Evolutionary conservation across 2,329 filamentous ascomycete genomes (phyloP).

Genomic region (Alternaria hordeiaustralica): DNA sequence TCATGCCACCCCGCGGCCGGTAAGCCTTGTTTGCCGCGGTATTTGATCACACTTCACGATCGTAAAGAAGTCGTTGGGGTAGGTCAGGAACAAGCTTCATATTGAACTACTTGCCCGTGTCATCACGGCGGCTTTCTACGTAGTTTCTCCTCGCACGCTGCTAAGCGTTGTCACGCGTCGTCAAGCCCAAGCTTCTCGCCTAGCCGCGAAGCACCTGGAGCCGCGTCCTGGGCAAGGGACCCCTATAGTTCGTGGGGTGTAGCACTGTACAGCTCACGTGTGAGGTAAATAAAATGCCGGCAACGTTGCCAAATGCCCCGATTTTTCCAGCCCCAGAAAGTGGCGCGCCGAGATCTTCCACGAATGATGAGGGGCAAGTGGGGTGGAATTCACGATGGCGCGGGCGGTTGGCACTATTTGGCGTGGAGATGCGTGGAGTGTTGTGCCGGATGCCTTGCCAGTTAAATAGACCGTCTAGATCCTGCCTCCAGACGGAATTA

Average conservation of each 20-base stretch:
- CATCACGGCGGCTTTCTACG: neutral
- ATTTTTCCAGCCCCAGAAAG: slow-evolving; percentile 18
- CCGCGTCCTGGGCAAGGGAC: slow-evolving; percentile 6
- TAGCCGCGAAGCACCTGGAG: slow-evolving; percentile 20
- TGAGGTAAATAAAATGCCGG: slow-evolving; percentile 17
- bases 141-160: neutral
- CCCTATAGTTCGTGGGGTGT: neutral
- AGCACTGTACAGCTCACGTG: slow-evolving; percentile 8
- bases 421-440: slow-evolving; percentile 1
- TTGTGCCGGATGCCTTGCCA: slow-evolving; percentile 5
- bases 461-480: slow-evolving; percentile 12
- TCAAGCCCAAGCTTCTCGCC: slow-evolving; percentile 24
- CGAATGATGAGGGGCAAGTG: slow-evolving; percentile 20
- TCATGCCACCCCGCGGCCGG: slow-evolving; percentile 4
- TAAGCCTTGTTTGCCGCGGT: slow-evolving; percentile 1
- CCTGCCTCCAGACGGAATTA: neutral
- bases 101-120: neutral
- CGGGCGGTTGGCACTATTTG: neutral
- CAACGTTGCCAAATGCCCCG: slow-evolving; percentile 9
- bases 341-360: slow-evolving; percentile 23
- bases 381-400: slow-evolving; percentile 15
- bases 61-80: neutral
- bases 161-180: slow-evolving; percentile 1
- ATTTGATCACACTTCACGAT: slow-evolving; percentile 2
- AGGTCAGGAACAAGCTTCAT: neutral